phyloP scores from a whole-genome alignment of 2,329 filamentous ascomycete species.

The Pyrenochaeta sp. region DNA sequence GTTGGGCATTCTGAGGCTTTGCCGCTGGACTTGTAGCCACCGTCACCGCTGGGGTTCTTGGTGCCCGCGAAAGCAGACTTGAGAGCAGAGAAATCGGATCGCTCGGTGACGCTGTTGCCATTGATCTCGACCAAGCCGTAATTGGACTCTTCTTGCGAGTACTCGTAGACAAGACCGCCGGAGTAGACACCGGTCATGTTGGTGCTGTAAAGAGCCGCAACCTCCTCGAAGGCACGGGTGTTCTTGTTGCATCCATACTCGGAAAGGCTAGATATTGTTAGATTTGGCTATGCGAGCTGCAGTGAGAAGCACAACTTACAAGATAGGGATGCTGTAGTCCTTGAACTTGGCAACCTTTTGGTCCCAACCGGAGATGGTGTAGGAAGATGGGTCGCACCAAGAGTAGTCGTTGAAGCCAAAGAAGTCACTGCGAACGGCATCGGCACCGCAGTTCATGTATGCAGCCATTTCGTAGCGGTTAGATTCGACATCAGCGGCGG shows the following conservation, averaged over 20 bases:
- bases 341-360: conserved; percentile 88
- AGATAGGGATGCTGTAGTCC: conserved; percentile 87
- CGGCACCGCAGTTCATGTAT: conserved; percentile 93
- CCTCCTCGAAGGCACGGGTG: conserved; percentile 81
- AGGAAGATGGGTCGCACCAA: conserved; percentile 78
- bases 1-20: conserved; percentile 63
- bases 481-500: conserved; percentile 82
- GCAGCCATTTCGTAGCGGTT: conserved; percentile 87
- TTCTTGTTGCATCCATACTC: conserved; percentile 92
- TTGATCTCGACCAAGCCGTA: conserved; percentile 78
- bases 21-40: conserved; percentile 66
- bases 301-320: conserved; percentile 53
- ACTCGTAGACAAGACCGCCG: conserved; percentile 96
- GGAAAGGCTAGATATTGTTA: conserved; percentile 67
- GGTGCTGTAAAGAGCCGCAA: conserved; percentile 78
- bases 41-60: conserved; percentile 63
- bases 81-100: conserved; percentile 69
- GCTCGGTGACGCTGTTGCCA: conserved; percentile 64
- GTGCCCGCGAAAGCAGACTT: conserved; percentile 61
- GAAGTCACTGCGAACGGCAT: conserved; percentile 86
- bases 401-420: conserved; percentile 92
- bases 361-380: conserved; percentile 79
- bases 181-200: conserved; percentile 93
- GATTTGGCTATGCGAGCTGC: not conserved
- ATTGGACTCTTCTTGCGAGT: conserved; percentile 73